A percentile compares a stretch with the other conserved stretches of the same genome.
These are phyloP conservation scores for Bombardia bombarda DNA, from an alignment of 495 filamentous ascomycete genomes.

Conservation along the genomic window DNA sequence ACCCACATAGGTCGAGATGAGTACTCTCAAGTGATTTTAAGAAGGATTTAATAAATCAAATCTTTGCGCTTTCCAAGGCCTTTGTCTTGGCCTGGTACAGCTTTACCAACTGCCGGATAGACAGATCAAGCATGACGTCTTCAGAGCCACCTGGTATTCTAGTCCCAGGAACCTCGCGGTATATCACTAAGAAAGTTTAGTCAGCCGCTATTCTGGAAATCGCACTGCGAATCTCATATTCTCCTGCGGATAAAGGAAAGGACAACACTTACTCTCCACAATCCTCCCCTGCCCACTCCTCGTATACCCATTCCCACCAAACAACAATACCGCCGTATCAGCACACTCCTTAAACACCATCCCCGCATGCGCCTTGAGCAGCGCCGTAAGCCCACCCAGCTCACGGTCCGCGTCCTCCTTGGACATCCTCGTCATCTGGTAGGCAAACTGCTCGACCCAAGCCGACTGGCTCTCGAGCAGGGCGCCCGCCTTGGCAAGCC, in stretches of 20 bases:
- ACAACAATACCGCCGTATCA: constrained; percentile 56
- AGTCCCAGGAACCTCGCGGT: constrained; percentile 54
- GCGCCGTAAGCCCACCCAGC: constrained; percentile 60
- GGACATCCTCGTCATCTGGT: constrained; percentile 53
- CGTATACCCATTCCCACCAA: constrained; percentile 68
- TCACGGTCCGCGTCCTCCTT: constrained; percentile 56
- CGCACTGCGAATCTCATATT: too few relatives aligned
- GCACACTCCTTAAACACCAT: constrained; percentile 66
- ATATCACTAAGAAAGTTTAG: constrained; percentile 22
- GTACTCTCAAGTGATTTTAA: too few relatives aligned
- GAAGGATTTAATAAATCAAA: constrained; percentile 1
- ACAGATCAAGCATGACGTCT: constrained; percentile 67
- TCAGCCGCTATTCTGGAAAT: too few relatives aligned
- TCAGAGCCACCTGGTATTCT: constrained; percentile 65
- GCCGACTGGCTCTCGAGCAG: constrained; percentile 63
- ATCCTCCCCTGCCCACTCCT: constrained; percentile 61
- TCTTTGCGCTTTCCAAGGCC: constrained; percentile 27
- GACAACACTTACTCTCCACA: constrained; percentile 47
- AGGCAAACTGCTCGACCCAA: constrained; percentile 70
- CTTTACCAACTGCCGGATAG: constrained; percentile 64
- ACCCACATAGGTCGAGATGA: too few relatives aligned
- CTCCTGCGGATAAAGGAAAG: neutral
- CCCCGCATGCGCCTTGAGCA: constrained; percentile 63
- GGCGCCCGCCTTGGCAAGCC: constrained; percentile 62
- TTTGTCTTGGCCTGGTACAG: constrained; percentile 58